phyloP scores from a whole-genome alignment of 805 yeast species.

The Teunomyces panamensis region DNA sequence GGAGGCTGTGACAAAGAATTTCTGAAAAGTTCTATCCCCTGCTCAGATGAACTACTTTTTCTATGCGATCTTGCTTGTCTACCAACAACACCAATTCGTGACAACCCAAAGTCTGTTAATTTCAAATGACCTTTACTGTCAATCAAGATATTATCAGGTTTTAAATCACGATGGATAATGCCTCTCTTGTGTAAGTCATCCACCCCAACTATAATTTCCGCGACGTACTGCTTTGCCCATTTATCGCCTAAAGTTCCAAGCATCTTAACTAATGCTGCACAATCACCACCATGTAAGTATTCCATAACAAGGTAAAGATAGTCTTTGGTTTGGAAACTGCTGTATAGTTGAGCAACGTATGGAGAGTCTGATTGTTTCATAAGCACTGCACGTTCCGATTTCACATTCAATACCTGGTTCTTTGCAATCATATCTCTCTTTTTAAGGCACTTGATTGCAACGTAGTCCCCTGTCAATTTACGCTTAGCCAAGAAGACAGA shows the following conservation, averaged over 20 bases:
- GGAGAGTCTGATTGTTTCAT: slow-evolving; percentile 95
- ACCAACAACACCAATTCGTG: slow-evolving; percentile 82
- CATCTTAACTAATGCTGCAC: slow-evolving; percentile 79
- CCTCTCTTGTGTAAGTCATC: slow-evolving; percentile 85
- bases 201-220: slow-evolving; percentile 89
- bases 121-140: slow-evolving; percentile 87
- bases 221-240: slow-evolving; percentile 83
- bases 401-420: slow-evolving; percentile 92
- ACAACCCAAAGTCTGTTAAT: slow-evolving; percentile 91
- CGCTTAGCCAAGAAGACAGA: slow-evolving; percentile 85
- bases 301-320: slow-evolving; percentile 94
- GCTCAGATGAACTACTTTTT: slow-evolving; percentile 42
- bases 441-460: slow-evolving; percentile 87
- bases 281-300: slow-evolving; percentile 92
- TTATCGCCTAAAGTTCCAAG: slow-evolving; percentile 80
- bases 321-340: slow-evolving; percentile 85
- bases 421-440: slow-evolving; percentile 96
- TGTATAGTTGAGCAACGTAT: slow-evolving; percentile 84
- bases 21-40: slow-evolving; percentile 40
- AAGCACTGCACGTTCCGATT: slow-evolving; percentile 95
- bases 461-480: slow-evolving; percentile 86
- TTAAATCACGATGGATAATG: slow-evolving; percentile 90
- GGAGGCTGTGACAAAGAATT: slow-evolving; percentile 18
- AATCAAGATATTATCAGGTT: slow-evolving; percentile 89
- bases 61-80: slow-evolving; percentile 56